Percentiles rank a stretch among this genome's conserved stretches.
These are phyloP conservation scores for Colletotrichum sp. DNA, from an alignment of 2,329 filamentous ascomycete species.

Conservation along the genomic window DNA sequence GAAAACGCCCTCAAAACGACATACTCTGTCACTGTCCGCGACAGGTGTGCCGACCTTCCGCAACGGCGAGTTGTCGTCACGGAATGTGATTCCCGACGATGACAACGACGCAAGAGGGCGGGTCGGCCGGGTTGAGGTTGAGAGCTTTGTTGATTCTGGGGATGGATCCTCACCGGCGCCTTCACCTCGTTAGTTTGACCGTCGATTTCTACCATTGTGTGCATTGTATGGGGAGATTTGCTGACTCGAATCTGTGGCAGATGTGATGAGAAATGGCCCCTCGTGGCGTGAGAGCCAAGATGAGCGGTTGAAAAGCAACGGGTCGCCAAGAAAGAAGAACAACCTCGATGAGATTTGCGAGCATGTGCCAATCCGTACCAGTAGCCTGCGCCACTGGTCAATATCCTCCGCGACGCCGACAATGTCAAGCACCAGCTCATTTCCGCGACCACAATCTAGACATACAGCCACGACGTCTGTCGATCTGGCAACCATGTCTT, in stretches of 20 bases:
- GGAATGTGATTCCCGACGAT: neutral
- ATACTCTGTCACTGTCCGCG: neutral
- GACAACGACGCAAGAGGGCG: neutral
- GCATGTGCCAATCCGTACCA: conserved; percentile 37
- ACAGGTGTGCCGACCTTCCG: neutral
- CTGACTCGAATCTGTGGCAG: neutral
- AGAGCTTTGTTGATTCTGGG: conserved; percentile 16
- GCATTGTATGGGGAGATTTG: accelerated
- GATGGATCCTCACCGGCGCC: conserved; percentile 20
- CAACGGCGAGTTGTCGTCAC: conserved; percentile 1
- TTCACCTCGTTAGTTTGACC: conserved; percentile 30
- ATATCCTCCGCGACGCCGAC: conserved; percentile 46
- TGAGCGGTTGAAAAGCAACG: conserved; percentile 26
- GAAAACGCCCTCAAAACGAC: conserved; percentile 11
- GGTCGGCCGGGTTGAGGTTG: conserved; percentile 20
- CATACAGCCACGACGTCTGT: conserved; percentile 52
- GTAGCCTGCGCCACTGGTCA: conserved; percentile 45
- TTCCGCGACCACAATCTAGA: conserved; percentile 43
- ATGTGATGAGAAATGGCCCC: conserved; percentile 21
- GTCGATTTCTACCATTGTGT: conserved; percentile 6
- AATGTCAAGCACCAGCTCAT: conserved; percentile 44
- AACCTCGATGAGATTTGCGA: conserved; percentile 40
- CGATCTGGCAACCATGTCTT: conserved; percentile 34
- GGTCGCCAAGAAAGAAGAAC: conserved; percentile 26
- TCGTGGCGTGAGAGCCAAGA: conserved; percentile 14